A percentile compares a stretch with the other conserved stretches of the same genome.
These are phyloP conservation scores for Penstemon newberryi DNA, from an alignment of 257 asterid genomes.

Conservation along the genomic window DNA sequence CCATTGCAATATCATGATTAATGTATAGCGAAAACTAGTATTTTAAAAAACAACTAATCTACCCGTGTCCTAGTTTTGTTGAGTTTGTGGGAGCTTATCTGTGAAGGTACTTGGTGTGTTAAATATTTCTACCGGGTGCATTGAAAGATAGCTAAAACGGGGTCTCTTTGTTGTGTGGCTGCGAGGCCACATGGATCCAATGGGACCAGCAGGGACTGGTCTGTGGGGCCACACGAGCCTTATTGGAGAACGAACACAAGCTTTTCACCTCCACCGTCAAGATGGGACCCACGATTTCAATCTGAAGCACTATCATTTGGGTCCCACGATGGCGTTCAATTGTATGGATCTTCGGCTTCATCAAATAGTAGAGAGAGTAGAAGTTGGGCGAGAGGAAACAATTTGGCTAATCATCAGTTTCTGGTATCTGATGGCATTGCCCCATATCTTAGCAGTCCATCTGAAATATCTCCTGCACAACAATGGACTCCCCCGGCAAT, in stretches of 20 bases:
- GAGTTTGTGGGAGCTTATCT: constrained; percentile 31
- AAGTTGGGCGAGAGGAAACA: constrained; percentile 83
- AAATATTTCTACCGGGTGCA: constrained; percentile 36
- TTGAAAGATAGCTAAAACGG: constrained; percentile 93
- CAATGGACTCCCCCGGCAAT: constrained; percentile 89
- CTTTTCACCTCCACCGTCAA: constrained; percentile 93
- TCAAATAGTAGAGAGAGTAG: constrained; percentile 93
- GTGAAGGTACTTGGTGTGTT: constrained; percentile 14
- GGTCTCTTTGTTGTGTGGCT: constrained; percentile 99
- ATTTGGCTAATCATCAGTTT: constrained; percentile 57
- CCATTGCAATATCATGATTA: constrained; percentile 5
- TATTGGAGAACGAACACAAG: constrained; percentile 94
- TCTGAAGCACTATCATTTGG: constrained; percentile 76
- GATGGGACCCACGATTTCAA: constrained; percentile 83
- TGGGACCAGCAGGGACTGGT: constrained; percentile 88
- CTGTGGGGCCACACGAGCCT: constrained; percentile 92
- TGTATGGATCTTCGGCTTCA: constrained; percentile 79
- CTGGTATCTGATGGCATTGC: constrained; percentile 69
- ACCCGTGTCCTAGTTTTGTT: constrained; percentile 19
- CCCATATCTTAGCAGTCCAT: constrained; percentile 78
- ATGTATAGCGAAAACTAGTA: constrained; percentile 3
- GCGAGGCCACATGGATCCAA: constrained; percentile 99
- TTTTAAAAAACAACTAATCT: constrained; percentile 24
- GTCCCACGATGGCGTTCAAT: constrained; percentile 79
- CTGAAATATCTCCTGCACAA: constrained; percentile 76